These are phyloP conservation scores for Tuber indicum DNA, from an alignment of 495 filamentous ascomycete genomes.

Conservation along the genomic window DNA sequence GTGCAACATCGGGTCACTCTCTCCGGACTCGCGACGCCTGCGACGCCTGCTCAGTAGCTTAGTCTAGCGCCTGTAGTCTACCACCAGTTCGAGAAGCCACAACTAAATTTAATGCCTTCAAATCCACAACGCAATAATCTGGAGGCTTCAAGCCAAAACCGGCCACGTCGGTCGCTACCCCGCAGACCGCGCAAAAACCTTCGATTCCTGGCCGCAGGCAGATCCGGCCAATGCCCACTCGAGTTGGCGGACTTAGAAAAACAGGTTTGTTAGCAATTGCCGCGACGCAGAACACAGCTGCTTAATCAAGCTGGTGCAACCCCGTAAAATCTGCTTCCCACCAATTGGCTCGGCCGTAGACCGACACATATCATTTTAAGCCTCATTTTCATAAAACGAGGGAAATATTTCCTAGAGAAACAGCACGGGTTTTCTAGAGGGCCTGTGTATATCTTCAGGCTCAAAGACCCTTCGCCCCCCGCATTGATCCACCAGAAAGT, in stretches of 20 bases:
- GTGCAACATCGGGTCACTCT: not conserved
- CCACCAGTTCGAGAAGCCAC: not conserved
- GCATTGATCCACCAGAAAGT: not conserved
- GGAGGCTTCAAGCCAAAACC: not conserved
- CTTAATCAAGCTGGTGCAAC: not conserved
- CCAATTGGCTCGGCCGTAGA: not conserved
- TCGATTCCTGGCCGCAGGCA: not conserved
- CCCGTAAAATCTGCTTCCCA: not conserved
- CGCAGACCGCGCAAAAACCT: not conserved
- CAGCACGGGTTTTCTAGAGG: not conserved
- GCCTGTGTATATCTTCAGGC: not conserved
- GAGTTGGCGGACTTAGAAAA: not conserved
- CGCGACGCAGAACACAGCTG: not conserved
- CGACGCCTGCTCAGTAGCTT: not conserved
- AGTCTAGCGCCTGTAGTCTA: not conserved
- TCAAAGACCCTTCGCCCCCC: not conserved
- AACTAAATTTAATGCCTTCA: not conserved
- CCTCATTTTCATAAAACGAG: not conserved
- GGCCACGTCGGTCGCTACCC: not conserved
- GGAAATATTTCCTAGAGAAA: not conserved
- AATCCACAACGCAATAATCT: not conserved
- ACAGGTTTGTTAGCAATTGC: slow-evolving; percentile 3
- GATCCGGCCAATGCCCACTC: not conserved
- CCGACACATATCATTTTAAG: not conserved
- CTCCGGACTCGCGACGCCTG: not conserved